Percentiles rank a stretch among this genome's conserved stretches.
These are phyloP conservation scores for Colletotrichum sp. DNA, from an alignment of 2,329 filamentous ascomycete species.

Conservation along the genomic window DNA sequence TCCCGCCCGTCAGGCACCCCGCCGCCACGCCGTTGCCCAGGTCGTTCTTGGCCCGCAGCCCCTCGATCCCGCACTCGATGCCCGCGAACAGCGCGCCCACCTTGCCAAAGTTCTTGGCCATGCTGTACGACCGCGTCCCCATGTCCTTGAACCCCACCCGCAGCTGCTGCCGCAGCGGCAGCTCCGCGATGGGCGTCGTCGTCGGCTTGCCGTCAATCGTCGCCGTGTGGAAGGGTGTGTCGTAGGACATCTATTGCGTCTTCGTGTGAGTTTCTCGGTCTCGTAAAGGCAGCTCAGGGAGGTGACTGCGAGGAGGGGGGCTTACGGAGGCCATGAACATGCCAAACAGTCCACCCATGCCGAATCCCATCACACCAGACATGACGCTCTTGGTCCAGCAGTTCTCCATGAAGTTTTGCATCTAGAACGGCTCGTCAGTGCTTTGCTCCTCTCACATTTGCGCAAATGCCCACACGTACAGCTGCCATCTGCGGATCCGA, in stretches of 20 bases:
- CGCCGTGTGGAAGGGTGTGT: constrained; percentile 77
- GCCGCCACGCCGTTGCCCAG: constrained; percentile 85
- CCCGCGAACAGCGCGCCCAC: constrained; percentile 91
- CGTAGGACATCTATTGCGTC: constrained; percentile 79
- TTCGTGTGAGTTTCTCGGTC: not conserved
- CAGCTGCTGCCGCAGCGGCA: constrained; percentile 86
- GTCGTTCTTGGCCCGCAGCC: constrained; percentile 91
- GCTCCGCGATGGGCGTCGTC: constrained; percentile 52
- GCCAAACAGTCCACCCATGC: constrained; percentile 90
- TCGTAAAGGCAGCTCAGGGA: not conserved
- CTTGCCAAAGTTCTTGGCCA: constrained; percentile 93
- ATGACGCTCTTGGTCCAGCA: constrained; percentile 89
- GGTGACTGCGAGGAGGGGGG: not conserved
- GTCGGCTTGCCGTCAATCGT: constrained; percentile 37
- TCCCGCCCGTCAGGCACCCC: constrained; percentile 89
- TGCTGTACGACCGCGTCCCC: constrained; percentile 81
- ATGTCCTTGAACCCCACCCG: constrained; percentile 91
- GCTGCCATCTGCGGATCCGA: constrained; percentile 59
- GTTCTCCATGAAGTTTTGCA: constrained; percentile 87
- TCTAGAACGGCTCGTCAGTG: constrained; percentile 50
- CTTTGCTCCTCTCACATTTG: not conserved
- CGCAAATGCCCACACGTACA: constrained; percentile 36
- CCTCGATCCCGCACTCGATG: constrained; percentile 96
- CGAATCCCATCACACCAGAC: constrained; percentile 92
- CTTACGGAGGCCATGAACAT: constrained; percentile 97